These are phyloP conservation scores for Pseudozyma sp. DNA, from an alignment of 1,284 basidiomycete genomes.

Conservation along the genomic window DNA sequence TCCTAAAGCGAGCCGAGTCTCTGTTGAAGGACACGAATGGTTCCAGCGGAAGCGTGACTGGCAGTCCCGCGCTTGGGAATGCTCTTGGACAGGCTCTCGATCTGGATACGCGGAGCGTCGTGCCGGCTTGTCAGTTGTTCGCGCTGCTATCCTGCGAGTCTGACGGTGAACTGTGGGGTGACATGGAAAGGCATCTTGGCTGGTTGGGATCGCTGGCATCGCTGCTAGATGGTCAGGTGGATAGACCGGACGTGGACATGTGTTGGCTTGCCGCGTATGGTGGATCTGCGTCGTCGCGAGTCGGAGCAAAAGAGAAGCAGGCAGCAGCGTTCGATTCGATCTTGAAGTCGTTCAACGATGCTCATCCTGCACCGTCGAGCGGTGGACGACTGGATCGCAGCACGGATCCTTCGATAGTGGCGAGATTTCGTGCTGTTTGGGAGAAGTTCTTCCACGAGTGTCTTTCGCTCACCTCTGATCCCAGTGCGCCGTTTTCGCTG, in stretches of 20 bases:
- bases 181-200: conserved; percentile 9
- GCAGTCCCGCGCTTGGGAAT: neutral
- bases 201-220: conserved; percentile 19
- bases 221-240: conserved; percentile 5
- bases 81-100: conserved; percentile 13
- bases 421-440: conserved; percentile 24
- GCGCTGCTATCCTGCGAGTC: conserved; percentile 2
- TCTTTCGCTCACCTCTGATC: conserved; percentile 9
- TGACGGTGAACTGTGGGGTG: neutral
- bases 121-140: conserved; percentile 37
- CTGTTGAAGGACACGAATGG: neutral
- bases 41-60: neutral
- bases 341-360: conserved; percentile 1
- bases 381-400: conserved; percentile 4
- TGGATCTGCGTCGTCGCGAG: neutral
- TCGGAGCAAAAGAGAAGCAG: conserved; percentile 8
- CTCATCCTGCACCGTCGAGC: conserved; percentile 12
- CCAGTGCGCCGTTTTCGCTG: conserved; percentile 9
- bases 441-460: conserved; percentile 15
- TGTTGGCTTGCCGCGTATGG: conserved; percentile 44
- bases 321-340: conserved; percentile 2
- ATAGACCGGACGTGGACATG: conserved; percentile 11
- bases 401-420: conserved; percentile 1
- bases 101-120: conserved; percentile 1
- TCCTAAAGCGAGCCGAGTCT: conserved; percentile 10